These are phyloP conservation scores for Paraphaeosphaeria sporulosa DNA, from an alignment of 2,329 filamentous ascomycete genomes.

Conservation along the genomic window DNA sequence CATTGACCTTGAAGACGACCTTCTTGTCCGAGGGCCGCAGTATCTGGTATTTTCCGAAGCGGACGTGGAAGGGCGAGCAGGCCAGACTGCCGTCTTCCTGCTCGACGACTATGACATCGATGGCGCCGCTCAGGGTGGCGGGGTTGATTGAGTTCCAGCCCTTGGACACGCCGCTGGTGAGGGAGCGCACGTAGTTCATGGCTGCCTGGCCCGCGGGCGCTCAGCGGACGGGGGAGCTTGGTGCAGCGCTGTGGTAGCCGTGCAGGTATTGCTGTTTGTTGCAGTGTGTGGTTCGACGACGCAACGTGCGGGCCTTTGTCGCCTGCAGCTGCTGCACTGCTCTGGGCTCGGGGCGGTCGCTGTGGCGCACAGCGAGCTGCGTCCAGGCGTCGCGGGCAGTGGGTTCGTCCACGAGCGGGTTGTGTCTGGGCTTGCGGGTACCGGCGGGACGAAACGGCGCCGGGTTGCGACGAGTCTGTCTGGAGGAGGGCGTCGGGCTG, in stretches of 20 bases:
- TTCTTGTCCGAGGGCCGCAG: constrained; percentile 97
- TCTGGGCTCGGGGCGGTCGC: no score
- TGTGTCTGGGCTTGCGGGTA: background rate
- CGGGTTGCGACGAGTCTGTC: background rate
- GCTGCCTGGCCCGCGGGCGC: constrained; percentile 16
- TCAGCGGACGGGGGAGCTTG: background rate
- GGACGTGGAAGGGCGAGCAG: constrained; percentile 97
- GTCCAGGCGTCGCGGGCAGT: background rate
- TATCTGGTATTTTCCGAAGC: constrained; percentile 97
- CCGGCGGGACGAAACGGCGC: background rate
- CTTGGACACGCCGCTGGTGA: constrained; percentile 95
- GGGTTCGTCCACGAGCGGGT: background rate
- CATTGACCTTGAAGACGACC: constrained; percentile 97
- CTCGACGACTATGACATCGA: constrained; percentile 98
- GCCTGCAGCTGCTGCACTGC: background rate
- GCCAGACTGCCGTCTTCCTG: constrained; percentile 87
- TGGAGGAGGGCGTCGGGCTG: background rate
- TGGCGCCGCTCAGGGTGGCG: constrained; percentile 93
- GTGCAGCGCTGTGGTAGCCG: background rate
- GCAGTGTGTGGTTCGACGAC: background rate
- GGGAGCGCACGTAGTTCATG: constrained; percentile 98
- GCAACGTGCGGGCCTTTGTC: background rate
- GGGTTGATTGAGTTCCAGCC: constrained; percentile 99
- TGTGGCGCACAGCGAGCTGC: background rate
- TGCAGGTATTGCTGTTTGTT: background rate